Conservation (phyloP, 2,329 filamentous ascomycete genomes). For the Alternaria angustiovoidea region DNA sequence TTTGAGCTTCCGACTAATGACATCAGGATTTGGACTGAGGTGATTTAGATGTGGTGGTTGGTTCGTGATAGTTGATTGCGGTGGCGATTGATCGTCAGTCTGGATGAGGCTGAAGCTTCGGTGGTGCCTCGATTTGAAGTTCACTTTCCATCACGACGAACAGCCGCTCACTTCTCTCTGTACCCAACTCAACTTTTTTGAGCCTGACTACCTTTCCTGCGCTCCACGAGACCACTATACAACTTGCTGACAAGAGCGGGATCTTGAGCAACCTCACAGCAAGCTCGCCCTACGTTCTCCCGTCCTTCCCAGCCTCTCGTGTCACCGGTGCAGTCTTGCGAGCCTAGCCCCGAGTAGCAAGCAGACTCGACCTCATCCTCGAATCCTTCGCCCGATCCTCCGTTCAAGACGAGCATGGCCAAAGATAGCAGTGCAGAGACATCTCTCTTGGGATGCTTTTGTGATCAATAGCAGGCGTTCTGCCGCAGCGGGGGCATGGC, state of each 20-base stretch:
- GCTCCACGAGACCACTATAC: not conserved
- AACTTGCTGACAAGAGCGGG: not conserved
- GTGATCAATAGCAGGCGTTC: not conserved
- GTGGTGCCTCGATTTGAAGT: not conserved
- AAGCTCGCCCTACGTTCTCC: not conserved
- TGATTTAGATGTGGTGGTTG: not conserved
- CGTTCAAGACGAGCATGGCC: not conserved
- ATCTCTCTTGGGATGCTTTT: not conserved
- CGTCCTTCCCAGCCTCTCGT: not conserved
- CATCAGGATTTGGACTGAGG: not conserved
- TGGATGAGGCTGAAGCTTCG: constrained; percentile 5
- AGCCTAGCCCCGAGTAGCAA: not conserved
- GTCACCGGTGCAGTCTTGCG: not conserved
- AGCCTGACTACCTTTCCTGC: not conserved
- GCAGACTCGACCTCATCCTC: not conserved
- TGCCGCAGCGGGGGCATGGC: not conserved
- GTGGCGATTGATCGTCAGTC: not conserved
- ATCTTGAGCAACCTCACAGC: not conserved
- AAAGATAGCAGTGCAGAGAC: rapidly evolving
- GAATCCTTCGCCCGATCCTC: not conserved
- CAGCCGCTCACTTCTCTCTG: not conserved
- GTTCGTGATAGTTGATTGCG: not conserved
- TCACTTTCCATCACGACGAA: not conserved
- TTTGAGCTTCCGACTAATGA: not conserved
- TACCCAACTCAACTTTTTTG: not conserved